These are phyloP conservation scores for Colletotrichum falcatum DNA, from an alignment of 2,329 filamentous ascomycete species.

Conservation along the genomic window DNA sequence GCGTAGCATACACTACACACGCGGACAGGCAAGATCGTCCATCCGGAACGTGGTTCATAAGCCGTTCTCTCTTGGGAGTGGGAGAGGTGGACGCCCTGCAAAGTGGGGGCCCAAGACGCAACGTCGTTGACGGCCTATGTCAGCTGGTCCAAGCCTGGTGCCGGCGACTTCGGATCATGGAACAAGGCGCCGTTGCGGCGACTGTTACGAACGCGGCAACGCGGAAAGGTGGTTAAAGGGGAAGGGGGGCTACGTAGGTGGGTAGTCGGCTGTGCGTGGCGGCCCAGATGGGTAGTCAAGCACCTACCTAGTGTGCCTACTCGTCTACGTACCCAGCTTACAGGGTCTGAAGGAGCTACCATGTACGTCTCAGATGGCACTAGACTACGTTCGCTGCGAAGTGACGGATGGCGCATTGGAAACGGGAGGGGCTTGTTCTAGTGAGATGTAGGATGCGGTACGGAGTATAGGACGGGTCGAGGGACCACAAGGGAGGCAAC, in stretches of 20 bases:
- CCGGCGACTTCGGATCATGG: constrained; percentile 22
- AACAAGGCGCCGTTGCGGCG: constrained; percentile 35
- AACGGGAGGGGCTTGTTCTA: constrained; percentile 10
- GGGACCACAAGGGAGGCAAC: constrained; percentile 16
- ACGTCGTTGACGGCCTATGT: constrained; percentile 21
- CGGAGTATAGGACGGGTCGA: constrained; percentile 11
- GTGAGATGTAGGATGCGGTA: constrained; percentile 10
- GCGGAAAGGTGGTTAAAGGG: constrained; percentile 19
- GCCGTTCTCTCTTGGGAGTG: neutral
- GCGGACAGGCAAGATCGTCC: constrained; percentile 8
- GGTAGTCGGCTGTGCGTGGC: neutral
- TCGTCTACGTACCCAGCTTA: neutral
- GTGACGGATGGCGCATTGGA: constrained; percentile 29
- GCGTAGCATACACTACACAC: neutral
- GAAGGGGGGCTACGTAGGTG: constrained; percentile 23
- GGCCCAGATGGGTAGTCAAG: too few relatives aligned
- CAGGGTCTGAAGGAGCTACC: constrained; percentile 7
- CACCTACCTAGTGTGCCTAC: too few relatives aligned
- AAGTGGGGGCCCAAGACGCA: constrained; percentile 31
- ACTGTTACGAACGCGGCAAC: constrained; percentile 23
- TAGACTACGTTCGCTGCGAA: constrained; percentile 10
- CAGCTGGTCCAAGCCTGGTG: constrained; percentile 14
- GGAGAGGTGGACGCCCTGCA: constrained; percentile 1
- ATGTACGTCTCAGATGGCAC: constrained; percentile 14
- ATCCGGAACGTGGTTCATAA: neutral